A percentile compares a stretch with the other conserved stretches of the same genome.
phyloP scores from a whole-genome alignment of 352 stramenopile species.

The Globisporangium takayamanum region DNA sequence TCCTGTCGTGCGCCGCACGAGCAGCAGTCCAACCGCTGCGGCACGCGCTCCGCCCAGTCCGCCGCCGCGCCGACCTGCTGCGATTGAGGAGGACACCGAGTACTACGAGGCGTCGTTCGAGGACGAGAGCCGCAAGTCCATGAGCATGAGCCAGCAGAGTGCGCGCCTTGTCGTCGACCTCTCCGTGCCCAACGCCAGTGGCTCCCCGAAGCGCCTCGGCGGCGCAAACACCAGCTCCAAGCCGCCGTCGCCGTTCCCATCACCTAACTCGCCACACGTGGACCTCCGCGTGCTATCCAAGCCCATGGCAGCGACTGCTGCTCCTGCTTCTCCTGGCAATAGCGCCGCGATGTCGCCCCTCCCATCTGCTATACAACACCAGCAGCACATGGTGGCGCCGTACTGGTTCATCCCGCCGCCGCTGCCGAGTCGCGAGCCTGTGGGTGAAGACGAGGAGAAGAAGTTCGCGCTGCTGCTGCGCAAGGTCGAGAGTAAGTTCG shows the following conservation, averaged over 20 bases:
- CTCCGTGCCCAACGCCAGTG: constrained; percentile 37
- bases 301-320: constrained; percentile 7
- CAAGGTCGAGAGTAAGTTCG: constrained; percentile 72
- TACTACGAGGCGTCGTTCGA: constrained; percentile 70
- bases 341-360: neutral
- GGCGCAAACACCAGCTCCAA: neutral
- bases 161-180: constrained; percentile 51
- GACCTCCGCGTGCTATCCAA: constrained; percentile 45
- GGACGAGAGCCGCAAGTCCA: constrained; percentile 49
- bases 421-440: constrained; percentile 1
- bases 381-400: neutral
- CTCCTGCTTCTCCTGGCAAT: neutral
- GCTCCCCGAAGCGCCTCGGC: constrained; percentile 24
- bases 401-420: constrained; percentile 8
- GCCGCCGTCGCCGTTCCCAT: constrained; percentile 10
- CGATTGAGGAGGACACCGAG: constrained; percentile 29
- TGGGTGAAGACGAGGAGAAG: constrained; percentile 27
- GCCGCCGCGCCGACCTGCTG: constrained; percentile 2
- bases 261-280: constrained; percentile 30
- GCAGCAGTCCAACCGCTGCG: neutral
- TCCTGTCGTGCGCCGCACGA: neutral
- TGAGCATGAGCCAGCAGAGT: constrained; percentile 27
- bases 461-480: constrained; percentile 68
- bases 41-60: neutral
- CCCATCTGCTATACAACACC: neutral